A percentile compares a stretch with the other conserved stretches of the same genome.
phyloP scores from a whole-genome alignment of 2,329 filamentous ascomycete species.

The Escovopsis sp. region DNA sequence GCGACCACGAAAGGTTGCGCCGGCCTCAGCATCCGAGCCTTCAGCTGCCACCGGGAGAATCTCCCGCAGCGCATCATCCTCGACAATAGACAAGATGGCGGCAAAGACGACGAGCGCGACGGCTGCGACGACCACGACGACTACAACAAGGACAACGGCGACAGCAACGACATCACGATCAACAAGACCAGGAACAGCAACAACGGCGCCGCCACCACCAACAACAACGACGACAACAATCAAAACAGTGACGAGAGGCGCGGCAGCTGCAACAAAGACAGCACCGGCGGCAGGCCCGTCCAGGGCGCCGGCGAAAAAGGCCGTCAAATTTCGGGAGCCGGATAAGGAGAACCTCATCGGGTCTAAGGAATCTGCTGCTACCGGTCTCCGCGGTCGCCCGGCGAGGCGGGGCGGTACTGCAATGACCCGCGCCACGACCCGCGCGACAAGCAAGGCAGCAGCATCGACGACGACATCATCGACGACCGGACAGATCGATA shows the following conservation, averaged over 20 bases:
- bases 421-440: slow-evolving; percentile 18
- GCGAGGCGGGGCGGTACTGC: slow-evolving; percentile 25
- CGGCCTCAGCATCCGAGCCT: slow-evolving; percentile 8
- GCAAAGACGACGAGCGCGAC: slow-evolving; percentile 13
- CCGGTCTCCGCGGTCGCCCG: slow-evolving; percentile 25
- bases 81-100: slow-evolving; percentile 8
- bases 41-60: slow-evolving; percentile 20
- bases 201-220: neutral
- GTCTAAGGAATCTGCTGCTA: slow-evolving; percentile 18
- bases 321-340: slow-evolving; percentile 46
- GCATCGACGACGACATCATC: slow-evolving; percentile 12
- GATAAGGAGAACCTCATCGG: slow-evolving; percentile 47
- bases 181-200: slow-evolving; percentile 7
- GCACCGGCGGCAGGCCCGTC: slow-evolving; percentile 7
- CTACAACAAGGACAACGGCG: slow-evolving; percentile 2
- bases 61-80: slow-evolving; percentile 12
- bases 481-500: slow-evolving; percentile 14
- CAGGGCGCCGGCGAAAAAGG: slow-evolving; percentile 39
- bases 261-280: neutral
- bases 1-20: slow-evolving; percentile 25
- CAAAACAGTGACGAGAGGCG: slow-evolving; percentile 12
- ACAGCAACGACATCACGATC: slow-evolving; percentile 11
- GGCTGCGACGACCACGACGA: neutral
- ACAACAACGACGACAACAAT: slow-evolving; percentile 7
- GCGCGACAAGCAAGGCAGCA: slow-evolving; percentile 17